Conservation (phyloP, 2,329 filamentous ascomycete genomes). For the Spiromastix sp. region DNA sequence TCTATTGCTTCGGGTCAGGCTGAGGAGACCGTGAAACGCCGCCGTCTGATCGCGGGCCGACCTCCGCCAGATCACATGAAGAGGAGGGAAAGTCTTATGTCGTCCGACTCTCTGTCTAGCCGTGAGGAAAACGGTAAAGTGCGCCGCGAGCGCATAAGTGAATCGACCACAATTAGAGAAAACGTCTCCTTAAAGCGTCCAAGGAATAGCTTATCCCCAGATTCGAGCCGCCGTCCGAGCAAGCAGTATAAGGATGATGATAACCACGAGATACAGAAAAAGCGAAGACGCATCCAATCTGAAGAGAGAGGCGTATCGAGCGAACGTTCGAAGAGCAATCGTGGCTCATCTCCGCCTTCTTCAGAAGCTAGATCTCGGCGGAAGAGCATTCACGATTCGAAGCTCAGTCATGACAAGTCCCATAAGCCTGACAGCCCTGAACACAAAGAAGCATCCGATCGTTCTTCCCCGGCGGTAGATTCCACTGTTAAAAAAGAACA, state of each 20-base stretch:
- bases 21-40: slow-evolving; percentile 28
- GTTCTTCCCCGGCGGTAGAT: slow-evolving; percentile 8
- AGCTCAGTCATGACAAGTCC: slow-evolving; percentile 12
- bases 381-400: slow-evolving; percentile 12
- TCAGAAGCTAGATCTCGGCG: slow-evolving; percentile 14
- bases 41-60: slow-evolving; percentile 31
- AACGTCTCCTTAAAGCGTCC: slow-evolving; percentile 27
- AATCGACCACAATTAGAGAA: slow-evolving; percentile 12
- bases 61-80: slow-evolving; percentile 26
- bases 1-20: slow-evolving; percentile 15
- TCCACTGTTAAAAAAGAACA: slow-evolving; percentile 22
- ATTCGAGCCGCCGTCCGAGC: slow-evolving; percentile 25
- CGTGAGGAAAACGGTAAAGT: slow-evolving; percentile 26
- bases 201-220: slow-evolving; percentile 32
- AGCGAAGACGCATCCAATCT: slow-evolving; percentile 31
- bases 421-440: slow-evolving; percentile 7
- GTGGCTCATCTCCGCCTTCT: slow-evolving; percentile 11
- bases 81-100: slow-evolving; percentile 26
- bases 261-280: slow-evolving; percentile 26
- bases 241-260: slow-evolving; percentile 22
- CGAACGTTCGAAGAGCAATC: slow-evolving; percentile 19
- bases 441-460: slow-evolving; percentile 10
- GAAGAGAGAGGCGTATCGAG: slow-evolving; percentile 28
- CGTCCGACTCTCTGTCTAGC: slow-evolving; percentile 30
- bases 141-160: slow-evolving; percentile 20